Evolutionary conservation across 768 basidiomycete species (phyloP).

Genomic region (Mycena polygramma): DNA sequence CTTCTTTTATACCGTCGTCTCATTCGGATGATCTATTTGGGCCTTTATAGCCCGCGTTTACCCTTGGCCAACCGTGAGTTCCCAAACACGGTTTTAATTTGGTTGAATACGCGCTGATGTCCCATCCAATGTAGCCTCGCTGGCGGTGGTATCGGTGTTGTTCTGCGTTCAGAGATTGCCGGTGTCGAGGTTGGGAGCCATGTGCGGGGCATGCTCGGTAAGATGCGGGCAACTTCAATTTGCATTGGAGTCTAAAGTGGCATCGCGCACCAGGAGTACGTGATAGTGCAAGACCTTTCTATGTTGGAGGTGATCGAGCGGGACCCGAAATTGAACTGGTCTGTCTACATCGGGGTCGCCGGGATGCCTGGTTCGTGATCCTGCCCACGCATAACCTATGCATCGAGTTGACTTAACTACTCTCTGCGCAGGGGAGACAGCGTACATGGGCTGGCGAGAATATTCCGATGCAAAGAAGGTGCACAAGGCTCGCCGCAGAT

Average conservation of each 20-base stretch:
- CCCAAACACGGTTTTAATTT: neutral
- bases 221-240: neutral
- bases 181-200: conserved; percentile 8
- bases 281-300: neutral
- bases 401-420: too few relatives aligned
- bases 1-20: neutral
- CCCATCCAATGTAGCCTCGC: neutral
- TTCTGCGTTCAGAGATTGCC: conserved; percentile 9
- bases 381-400: too few relatives aligned
- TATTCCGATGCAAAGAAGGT: too few relatives aligned
- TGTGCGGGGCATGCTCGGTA: conserved; percentile 1
- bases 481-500: too few relatives aligned
- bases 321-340: conserved; percentile 18
- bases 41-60: conserved; percentile 7
- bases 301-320: conserved; percentile 13
- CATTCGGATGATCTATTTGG: neutral
- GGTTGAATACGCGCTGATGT: neutral
- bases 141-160: conserved; percentile 18
- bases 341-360: conserved; percentile 1
- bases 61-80: conserved; percentile 52
- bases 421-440: too few relatives aligned
- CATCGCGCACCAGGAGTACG: conserved; percentile 7
- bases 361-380: too few relatives aligned
- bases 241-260: too few relatives aligned
- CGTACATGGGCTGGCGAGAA: too few relatives aligned